Conservation (phyloP, 2,329 filamentous ascomycete species). For the Penicillium expansum region DNA sequence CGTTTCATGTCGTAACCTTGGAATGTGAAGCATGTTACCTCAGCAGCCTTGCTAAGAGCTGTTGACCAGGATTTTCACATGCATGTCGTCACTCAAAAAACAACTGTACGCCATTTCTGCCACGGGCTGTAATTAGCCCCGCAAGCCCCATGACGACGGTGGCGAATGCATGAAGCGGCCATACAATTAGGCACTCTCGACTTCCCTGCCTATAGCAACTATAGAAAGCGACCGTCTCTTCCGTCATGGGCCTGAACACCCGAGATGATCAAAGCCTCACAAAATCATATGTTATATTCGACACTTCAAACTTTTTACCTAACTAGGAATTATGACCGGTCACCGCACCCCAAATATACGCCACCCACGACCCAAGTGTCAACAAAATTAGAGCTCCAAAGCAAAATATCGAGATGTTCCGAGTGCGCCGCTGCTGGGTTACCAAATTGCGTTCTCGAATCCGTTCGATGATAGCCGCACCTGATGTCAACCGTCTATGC, state of each 20-base stretch:
- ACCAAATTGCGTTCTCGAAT: slow-evolving; percentile 46
- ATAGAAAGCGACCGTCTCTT: not conserved
- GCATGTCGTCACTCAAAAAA: not conserved
- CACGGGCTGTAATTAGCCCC: not conserved
- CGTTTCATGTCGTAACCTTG: not conserved
- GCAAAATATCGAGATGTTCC: slow-evolving; percentile 42
- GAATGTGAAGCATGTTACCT: not conserved
- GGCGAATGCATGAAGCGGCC: not conserved
- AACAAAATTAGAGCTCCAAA: slow-evolving; percentile 48
- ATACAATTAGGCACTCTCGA: not conserved
- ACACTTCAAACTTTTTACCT: not conserved
- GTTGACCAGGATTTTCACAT: not conserved
- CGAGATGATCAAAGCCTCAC: not conserved
- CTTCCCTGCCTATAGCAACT: not conserved
- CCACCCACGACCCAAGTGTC: slow-evolving; percentile 49
- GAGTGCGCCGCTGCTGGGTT: slow-evolving; percentile 39
- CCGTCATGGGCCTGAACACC: not conserved
- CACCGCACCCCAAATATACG: slow-evolving; percentile 61
- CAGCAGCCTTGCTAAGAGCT: not conserved
- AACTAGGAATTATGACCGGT: slow-evolving; percentile 49
- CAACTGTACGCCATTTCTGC: not conserved
- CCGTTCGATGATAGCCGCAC: slow-evolving; percentile 45
- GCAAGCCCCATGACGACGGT: slow-evolving; percentile 5
- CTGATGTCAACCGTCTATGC: slow-evolving; percentile 49
- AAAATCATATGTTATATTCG: not conserved